These are phyloP conservation scores for Tetrapisispora namnaoensis DNA, from an alignment of 805 yeast genomes.

Conservation along the genomic window DNA sequence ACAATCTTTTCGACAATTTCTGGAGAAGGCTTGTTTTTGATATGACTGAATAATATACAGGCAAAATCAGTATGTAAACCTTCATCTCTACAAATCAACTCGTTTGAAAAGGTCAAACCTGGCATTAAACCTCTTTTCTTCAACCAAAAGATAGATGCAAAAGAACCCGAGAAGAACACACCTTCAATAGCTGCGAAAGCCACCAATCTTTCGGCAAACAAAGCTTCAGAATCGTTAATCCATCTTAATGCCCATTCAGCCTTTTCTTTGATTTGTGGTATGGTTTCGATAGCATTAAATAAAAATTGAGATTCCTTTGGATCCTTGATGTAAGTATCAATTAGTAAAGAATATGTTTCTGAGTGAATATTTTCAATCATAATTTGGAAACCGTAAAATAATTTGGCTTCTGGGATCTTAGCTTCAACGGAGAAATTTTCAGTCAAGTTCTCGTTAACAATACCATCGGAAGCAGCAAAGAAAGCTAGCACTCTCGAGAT, in stretches of 20 bases:
- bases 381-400: slow-evolving; percentile 98
- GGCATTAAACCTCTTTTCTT: slow-evolving; percentile 99
- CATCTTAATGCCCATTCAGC: slow-evolving; percentile 99
- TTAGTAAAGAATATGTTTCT: slow-evolving; percentile 89
- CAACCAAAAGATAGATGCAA: slow-evolving; percentile 97
- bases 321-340: slow-evolving; percentile 93
- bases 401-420: slow-evolving; percentile 94
- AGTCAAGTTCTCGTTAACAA: slow-evolving; percentile 93
- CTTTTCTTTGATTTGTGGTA: slow-evolving; percentile 92
- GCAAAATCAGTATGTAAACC: slow-evolving; percentile 99
- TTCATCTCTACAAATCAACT: slow-evolving; percentile 95
- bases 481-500: slow-evolving; percentile 90
- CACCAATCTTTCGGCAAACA: slow-evolving; percentile 90
- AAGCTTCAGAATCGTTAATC: slow-evolving; percentile 81
- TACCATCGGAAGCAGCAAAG: slow-evolving; percentile 98
- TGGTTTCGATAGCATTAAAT: slow-evolving; percentile 92
- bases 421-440: slow-evolving; percentile 97
- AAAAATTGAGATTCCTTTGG: slow-evolving; percentile 84
- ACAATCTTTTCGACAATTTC: slow-evolving; percentile 75
- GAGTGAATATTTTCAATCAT: slow-evolving; percentile 99
- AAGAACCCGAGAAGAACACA: slow-evolving; percentile 95
- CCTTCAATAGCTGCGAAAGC: slow-evolving; percentile 99
- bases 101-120: slow-evolving; percentile 95
- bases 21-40: slow-evolving; percentile 77
- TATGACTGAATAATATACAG: slow-evolving; percentile 85